phyloP scores from a whole-genome alignment of 345 rosid genomes.

The Melaleuca quinquenervia region DNA sequence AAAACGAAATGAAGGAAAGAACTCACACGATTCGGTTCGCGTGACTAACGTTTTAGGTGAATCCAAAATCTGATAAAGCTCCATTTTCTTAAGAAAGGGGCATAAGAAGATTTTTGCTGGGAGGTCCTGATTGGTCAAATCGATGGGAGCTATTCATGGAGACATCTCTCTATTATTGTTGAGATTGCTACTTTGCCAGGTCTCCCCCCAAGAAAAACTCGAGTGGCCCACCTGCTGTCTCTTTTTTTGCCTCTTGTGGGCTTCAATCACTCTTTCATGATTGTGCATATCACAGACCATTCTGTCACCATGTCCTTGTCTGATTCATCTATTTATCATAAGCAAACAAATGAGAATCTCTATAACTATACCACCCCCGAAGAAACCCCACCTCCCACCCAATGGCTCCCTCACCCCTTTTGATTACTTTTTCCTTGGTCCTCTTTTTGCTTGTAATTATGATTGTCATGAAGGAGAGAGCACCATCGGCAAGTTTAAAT shows the following conservation, averaged over 20 bases:
- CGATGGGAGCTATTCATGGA: constrained; percentile 4
- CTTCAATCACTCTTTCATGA: constrained; percentile 43
- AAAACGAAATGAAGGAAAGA: background rate
- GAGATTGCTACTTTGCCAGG: background rate
- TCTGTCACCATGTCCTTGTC: constrained; percentile 35
- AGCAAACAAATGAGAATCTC: constrained; percentile 19
- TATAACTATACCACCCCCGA: background rate
- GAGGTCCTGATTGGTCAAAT: constrained; percentile 35
- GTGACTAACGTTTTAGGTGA: background rate
- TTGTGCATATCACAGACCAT: constrained; percentile 24
- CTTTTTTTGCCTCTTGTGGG: constrained; percentile 23
- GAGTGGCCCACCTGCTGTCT: constrained; percentile 53
- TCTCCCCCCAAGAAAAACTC: constrained; percentile 21
- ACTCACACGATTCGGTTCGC: background rate
- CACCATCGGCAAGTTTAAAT: background rate
- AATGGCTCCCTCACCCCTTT: background rate
- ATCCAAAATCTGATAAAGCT: constrained; percentile 2
- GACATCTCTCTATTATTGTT: constrained; percentile 43
- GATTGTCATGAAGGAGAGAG: background rate
- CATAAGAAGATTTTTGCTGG: background rate
- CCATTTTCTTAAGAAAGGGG: background rate
- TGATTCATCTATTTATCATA: constrained; percentile 5
- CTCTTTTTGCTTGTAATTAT: constrained; percentile 3
- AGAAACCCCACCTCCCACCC: background rate
- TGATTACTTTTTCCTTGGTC: constrained; percentile 4